Evolutionary conservation across 371 early-diverging fungal species (phyloP).

Genomic region (Actinomortierella ambigua): DNA sequence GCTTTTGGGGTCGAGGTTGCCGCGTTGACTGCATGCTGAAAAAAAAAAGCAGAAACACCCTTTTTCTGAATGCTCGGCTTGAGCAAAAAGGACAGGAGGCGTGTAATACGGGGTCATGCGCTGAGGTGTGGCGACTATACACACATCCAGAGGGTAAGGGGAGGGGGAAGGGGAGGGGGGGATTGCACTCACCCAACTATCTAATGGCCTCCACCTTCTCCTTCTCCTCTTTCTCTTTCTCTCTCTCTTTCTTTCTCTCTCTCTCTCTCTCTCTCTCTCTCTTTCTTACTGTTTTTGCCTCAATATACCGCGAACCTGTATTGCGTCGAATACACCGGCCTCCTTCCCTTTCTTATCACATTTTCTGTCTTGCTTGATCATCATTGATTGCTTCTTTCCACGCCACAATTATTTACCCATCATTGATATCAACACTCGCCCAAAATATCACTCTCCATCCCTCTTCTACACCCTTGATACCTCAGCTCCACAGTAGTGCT

Average conservation of each 20-base stretch:
- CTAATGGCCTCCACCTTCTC: not conserved
- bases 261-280: not conserved
- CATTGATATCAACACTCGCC: too few relatives aligned
- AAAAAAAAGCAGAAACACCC: too few relatives aligned
- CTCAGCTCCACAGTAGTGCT: not conserved
- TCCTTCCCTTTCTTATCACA: not conserved
- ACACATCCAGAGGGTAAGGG: not conserved
- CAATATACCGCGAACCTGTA: not conserved
- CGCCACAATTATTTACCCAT: too few relatives aligned
- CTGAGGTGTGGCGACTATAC: conserved; percentile 13
- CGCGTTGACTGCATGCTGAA: too few relatives aligned
- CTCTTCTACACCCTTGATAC: not conserved
- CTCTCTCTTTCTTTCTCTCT: not conserved
- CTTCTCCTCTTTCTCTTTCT: not conserved
- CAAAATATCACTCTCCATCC: not conserved
- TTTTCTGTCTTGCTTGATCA: not conserved
- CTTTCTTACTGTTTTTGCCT: not conserved
- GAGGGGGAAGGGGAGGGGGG: not conserved
- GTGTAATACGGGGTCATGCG: too few relatives aligned
- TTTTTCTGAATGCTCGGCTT: too few relatives aligned
- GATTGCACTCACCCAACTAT: too few relatives aligned
- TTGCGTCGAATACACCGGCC: not conserved
- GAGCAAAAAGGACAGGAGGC: too few relatives aligned
- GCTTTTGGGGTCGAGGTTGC: too few relatives aligned
- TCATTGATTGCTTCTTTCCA: too few relatives aligned